phyloP scores from a whole-genome alignment of 1,139 yeast species.

The Debaryomyces sp. region DNA sequence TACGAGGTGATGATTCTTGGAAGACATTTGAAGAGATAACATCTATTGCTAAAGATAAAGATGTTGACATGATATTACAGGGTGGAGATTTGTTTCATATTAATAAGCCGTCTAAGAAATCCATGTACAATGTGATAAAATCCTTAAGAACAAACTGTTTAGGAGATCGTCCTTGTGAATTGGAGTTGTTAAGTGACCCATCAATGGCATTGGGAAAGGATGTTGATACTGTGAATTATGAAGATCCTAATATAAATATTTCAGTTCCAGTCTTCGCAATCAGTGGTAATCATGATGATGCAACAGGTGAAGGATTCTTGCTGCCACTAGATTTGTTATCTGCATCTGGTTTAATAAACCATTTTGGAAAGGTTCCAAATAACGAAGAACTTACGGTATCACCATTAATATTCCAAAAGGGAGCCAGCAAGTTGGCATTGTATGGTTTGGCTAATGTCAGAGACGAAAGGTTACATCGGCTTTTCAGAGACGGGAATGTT shows the following conservation, averaged over 20 bases:
- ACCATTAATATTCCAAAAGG: slow-evolving; percentile 86
- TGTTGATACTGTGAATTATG: slow-evolving; percentile 76
- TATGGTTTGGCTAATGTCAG: slow-evolving; percentile 89
- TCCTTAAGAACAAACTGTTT: slow-evolving; percentile 72
- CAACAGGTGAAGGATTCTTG: slow-evolving; percentile 85
- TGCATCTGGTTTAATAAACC: slow-evolving; percentile 82
- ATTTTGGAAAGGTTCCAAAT: slow-evolving; percentile 82
- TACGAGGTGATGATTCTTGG: slow-evolving; percentile 91
- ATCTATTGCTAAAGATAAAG: slow-evolving; percentile 63
- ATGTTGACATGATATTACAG: slow-evolving; percentile 89
- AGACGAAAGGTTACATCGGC: slow-evolving; percentile 83
- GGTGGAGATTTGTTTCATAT: slow-evolving; percentile 93
- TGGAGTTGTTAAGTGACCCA: slow-evolving; percentile 84
- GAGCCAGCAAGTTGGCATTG: slow-evolving; percentile 76
- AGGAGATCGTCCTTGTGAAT: slow-evolving; percentile 87
- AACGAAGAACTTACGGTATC: slow-evolving; percentile 72
- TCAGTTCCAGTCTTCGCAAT: slow-evolving; percentile 94
- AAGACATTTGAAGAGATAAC: slow-evolving; percentile 83
- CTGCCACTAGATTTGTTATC: slow-evolving; percentile 86
- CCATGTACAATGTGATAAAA: slow-evolving; percentile 81
- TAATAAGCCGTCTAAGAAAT: slow-evolving; percentile 85
- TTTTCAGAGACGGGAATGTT: slow-evolving; percentile 80
- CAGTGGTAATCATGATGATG: slow-evolving; percentile 96
- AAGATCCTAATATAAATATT: slow-evolving; percentile 86
- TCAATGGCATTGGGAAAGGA: slow-evolving; percentile 57